Base-by-base conservation (phyloP, 805 yeast genomes). In the Starmerella apicola region DNA sequence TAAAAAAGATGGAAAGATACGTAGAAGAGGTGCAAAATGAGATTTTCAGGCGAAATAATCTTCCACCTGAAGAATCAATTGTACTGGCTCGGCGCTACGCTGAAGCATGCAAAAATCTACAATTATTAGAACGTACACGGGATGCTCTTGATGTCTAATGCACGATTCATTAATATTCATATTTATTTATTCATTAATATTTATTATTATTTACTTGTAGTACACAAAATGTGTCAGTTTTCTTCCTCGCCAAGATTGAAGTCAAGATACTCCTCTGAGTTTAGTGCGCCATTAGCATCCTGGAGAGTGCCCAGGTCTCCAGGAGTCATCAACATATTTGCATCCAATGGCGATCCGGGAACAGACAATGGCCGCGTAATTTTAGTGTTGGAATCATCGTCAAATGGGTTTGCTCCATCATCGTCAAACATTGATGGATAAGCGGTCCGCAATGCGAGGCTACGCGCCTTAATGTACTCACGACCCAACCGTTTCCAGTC, bases 401-500 rank as follows among this genome's bases (percentile, higher is more conserved):
- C 69, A 34, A 56, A 53, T 4, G 57, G 56, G 32, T 51, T 54
- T 33, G 42, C 45, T 22, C 50, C 54, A 17, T 52, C 57, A 19
- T 65, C 68, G 26, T 43, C 47, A 61, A 78, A 88, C 51, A 78
- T 70, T 47, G 81, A 84, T 20, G 97, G 95, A 58, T 91, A 88
- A 2, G 96, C 97, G 55, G 97, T 71, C 60, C 86, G 80, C 58
- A 88, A 69, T 0, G 95, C 84, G 52, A 88, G 71, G 55, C 82
- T 85, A 55, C 97, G 76, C 13, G 97, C 97, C 66, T 88, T 88
- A 54, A 83, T 76, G 61, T 88, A 88, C 62, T 91, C 98, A 38
- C 88, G 67, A 0, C 98, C 98, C 97, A 88, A 86, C 55, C 97
- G 74, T 63, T 81, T 83, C 98, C 98, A 88, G 65, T 88, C 98